A percentile compares a stretch with the other conserved stretches of the same genome.
phyloP scores from a whole-genome alignment of 192 early-diverging fungal species.

The Linnemannia exigua region DNA sequence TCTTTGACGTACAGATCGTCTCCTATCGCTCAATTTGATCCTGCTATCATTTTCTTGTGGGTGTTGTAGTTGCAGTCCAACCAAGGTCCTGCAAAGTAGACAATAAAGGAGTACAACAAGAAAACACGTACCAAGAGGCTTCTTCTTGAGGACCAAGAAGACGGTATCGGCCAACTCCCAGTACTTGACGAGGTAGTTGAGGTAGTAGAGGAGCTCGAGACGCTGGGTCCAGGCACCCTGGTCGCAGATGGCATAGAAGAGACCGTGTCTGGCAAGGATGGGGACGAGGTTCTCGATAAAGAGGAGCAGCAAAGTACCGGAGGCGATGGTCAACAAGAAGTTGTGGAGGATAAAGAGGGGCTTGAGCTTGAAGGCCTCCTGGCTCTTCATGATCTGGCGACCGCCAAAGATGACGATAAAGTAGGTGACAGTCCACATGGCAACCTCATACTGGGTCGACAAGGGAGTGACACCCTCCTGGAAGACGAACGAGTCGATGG shows the following conservation, averaged over 20 bases:
- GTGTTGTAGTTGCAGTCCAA: neutral
- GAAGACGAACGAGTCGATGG: slow-evolving; percentile 63
- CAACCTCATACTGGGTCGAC: slow-evolving; percentile 62
- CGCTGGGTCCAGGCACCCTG: slow-evolving; percentile 80
- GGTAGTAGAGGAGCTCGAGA: slow-evolving; percentile 88
- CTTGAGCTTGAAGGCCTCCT: slow-evolving; percentile 78
- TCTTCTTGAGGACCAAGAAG: slow-evolving; percentile 89
- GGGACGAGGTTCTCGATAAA: slow-evolving; percentile 85
- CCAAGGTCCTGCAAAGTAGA: slow-evolving; percentile 7
- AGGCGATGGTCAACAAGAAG: slow-evolving; percentile 78
- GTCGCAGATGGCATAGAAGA: slow-evolving; percentile 81
- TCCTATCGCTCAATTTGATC: neutral
- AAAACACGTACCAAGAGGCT: slow-evolving; percentile 74
- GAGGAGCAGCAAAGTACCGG: slow-evolving; percentile 75
- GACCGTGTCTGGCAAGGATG: slow-evolving; percentile 75
- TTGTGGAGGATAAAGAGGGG: slow-evolving; percentile 86
- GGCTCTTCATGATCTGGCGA: slow-evolving; percentile 76
- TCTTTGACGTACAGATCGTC: neutral
- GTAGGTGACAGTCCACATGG: slow-evolving; percentile 70
- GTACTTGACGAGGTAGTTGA: slow-evolving; percentile 95
- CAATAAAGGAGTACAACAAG: neutral
- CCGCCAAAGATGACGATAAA: slow-evolving; percentile 86
- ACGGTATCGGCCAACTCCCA: slow-evolving; percentile 91
- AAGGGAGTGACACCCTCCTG: slow-evolving; percentile 64
- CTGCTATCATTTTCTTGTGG: neutral